Conservation (phyloP, 2,329 filamentous ascomycete genomes). For the Trichoderma oligosporum region DNA sequence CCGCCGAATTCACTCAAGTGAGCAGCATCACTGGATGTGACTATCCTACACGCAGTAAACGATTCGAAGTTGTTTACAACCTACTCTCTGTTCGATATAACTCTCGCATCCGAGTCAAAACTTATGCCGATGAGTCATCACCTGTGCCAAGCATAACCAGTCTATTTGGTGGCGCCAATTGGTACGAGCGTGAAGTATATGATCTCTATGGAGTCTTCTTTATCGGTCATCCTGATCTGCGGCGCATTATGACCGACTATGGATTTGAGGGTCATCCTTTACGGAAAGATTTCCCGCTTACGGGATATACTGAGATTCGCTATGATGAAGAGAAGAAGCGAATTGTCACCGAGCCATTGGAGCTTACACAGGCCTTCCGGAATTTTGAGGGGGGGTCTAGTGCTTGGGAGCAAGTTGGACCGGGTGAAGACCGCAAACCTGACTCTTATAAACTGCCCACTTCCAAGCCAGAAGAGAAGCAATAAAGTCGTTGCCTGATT, state of each 20-base stretch:
- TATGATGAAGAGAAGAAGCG: conserved; percentile 99
- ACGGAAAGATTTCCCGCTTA: conserved; percentile 96
- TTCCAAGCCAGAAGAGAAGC: conserved; percentile 89
- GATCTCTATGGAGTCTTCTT: conserved; percentile 98
- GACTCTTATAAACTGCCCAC: conserved; percentile 91
- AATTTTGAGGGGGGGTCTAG: conserved; percentile 91
- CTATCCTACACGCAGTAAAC: conserved; percentile 90
- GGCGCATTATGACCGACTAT: conserved; percentile 99
- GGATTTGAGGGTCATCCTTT: conserved; percentile 97
- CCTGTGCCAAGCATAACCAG: conserved; percentile 84
- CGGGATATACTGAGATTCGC: conserved; percentile 95
- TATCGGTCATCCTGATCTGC: conserved; percentile 86
- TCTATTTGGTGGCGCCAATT: conserved; percentile 93
- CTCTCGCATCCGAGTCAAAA: conserved; percentile 95
- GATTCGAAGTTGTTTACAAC: conserved; percentile 98
- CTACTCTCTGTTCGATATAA: conserved; percentile 94
- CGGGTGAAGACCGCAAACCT: conserved; percentile 74
- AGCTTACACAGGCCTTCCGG: conserved; percentile 96
- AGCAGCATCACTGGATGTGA: conserved; percentile 92
- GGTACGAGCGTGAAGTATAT: conserved; percentile 98
- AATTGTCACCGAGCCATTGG: conserved; percentile 94
- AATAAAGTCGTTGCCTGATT: conserved; percentile 45
- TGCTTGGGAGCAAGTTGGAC: conserved; percentile 62
- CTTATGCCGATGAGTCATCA: conserved; percentile 92
- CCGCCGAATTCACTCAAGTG: conserved; percentile 93